Evolutionary conservation across 1,139 yeast species (phyloP).

Genomic region (Kodamaea derodonti): DNA sequence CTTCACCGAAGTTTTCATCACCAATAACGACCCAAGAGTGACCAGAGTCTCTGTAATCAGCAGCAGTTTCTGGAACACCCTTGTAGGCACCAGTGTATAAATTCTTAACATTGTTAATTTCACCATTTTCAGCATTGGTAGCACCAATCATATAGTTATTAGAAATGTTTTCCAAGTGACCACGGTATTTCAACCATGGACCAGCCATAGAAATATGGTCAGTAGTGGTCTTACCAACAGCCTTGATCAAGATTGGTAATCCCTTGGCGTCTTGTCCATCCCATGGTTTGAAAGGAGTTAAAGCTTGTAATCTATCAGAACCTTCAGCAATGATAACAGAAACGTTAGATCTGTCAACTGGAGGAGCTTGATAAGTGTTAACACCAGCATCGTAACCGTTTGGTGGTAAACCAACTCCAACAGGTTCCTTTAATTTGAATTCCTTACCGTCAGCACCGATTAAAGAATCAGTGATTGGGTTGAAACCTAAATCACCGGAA

Average conservation of each 20-base stretch:
- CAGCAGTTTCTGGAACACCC: constrained; percentile 97
- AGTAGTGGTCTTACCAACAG: constrained; percentile 97
- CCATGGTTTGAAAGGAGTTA: constrained; percentile 63
- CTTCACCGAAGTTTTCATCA: constrained; percentile 99
- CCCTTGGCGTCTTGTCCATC: constrained; percentile 89
- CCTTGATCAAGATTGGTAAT: constrained; percentile 93
- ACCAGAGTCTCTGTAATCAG: constrained; percentile 90
- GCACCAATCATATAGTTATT: constrained; percentile 99
- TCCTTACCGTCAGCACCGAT: constrained; percentile 94
- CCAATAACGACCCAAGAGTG: constrained; percentile 97
- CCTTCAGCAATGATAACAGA: constrained; percentile 76
- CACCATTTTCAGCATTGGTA: constrained; percentile 91
- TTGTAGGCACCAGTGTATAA: constrained; percentile 86
- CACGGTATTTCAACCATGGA: constrained; percentile 99
- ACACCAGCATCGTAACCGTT: constrained; percentile 92
- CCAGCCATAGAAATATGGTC: constrained; percentile 99
- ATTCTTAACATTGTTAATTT: constrained; percentile 90
- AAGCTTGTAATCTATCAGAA: constrained; percentile 58
- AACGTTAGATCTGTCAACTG: constrained; percentile 76
- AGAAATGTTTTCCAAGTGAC: constrained; percentile 98
- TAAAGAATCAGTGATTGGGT: constrained; percentile 94
- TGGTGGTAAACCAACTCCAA: constrained; percentile 90
- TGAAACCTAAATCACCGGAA: constrained; percentile 97
- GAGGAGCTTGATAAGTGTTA: constrained; percentile 98
- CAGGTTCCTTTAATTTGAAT: constrained; percentile 87